These are phyloP conservation scores for Psilocybe azurescens DNA, from an alignment of 768 basidiomycete species.

Conservation along the genomic window DNA sequence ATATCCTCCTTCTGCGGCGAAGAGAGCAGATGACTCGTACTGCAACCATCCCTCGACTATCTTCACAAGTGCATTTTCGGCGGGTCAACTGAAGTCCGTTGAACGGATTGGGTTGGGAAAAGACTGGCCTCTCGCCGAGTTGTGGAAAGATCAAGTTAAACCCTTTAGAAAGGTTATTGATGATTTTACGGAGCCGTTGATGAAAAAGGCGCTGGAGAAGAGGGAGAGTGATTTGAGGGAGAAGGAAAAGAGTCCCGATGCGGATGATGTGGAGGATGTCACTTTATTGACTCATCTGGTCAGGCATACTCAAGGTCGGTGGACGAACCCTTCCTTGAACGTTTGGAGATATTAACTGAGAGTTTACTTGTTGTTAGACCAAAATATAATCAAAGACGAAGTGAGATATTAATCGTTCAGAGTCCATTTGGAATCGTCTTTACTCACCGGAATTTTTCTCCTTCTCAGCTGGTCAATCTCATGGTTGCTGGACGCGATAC, in stretches of 20 bases:
- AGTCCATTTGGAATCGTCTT: not conserved
- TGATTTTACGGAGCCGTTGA: slow-evolving; percentile 50
- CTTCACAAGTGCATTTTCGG: slow-evolving; percentile 53
- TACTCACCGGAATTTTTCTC: not conserved
- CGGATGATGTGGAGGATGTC: slow-evolving; percentile 37
- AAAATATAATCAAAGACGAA: slow-evolving; percentile 25
- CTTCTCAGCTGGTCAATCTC: slow-evolving; percentile 49
- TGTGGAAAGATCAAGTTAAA: slow-evolving; percentile 48
- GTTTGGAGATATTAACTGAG: not conserved
- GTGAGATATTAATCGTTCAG: not conserved
- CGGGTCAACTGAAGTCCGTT: slow-evolving; percentile 44
- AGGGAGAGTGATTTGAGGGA: slow-evolving; percentile 26
- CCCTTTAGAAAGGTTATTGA: slow-evolving; percentile 46
- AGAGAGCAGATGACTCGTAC: slow-evolving; percentile 7
- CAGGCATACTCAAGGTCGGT: slow-evolving; percentile 50
- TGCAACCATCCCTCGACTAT: slow-evolving; percentile 27
- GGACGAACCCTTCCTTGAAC: not conserved
- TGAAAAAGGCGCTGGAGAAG: slow-evolving; percentile 30
- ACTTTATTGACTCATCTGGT: slow-evolving; percentile 53
- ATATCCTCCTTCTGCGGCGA: slow-evolving; percentile 39
- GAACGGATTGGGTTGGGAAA: slow-evolving; percentile 40
- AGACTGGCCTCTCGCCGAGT: slow-evolving; percentile 55
- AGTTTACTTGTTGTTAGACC: slow-evolving; percentile 7
- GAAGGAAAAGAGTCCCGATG: slow-evolving; percentile 1
- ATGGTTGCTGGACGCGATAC: slow-evolving; percentile 59